Conservation (phyloP, 2,329 filamentous ascomycete species). For the Colletotrichum simmondsii region DNA sequence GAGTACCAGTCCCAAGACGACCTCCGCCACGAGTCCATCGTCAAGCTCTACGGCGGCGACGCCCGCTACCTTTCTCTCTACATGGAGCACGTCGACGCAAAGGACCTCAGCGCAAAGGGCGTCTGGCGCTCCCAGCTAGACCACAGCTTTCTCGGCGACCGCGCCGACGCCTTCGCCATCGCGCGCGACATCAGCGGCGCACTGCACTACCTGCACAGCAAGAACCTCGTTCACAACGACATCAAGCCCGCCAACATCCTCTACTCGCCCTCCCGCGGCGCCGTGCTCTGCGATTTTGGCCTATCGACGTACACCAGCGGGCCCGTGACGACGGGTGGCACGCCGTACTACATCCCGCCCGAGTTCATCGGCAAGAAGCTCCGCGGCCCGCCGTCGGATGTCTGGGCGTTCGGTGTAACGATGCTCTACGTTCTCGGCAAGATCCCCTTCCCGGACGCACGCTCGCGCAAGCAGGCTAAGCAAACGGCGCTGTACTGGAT, state of each 20-base stretch:
- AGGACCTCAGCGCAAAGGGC: slow-evolving; percentile 60
- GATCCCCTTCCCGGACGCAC: slow-evolving; percentile 65
- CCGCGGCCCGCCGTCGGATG: slow-evolving; percentile 65
- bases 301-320: slow-evolving; percentile 60
- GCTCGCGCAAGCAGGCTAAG: slow-evolving; percentile 56
- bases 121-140: slow-evolving; percentile 60
- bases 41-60: slow-evolving; percentile 68
- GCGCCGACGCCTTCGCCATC: slow-evolving; percentile 62
- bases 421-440: slow-evolving; percentile 70
- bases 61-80: slow-evolving; percentile 69
- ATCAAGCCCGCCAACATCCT: slow-evolving; percentile 72
- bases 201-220: slow-evolving; percentile 65
- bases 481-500: slow-evolving; percentile 66
- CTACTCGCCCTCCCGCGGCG: slow-evolving; percentile 67
- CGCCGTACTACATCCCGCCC: slow-evolving; percentile 70
- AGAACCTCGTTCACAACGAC: slow-evolving; percentile 68
- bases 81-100: slow-evolving; percentile 70
- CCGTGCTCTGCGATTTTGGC: slow-evolving; percentile 71
- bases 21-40: slow-evolving; percentile 67
- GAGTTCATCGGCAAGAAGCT: slow-evolving; percentile 68
- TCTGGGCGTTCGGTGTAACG: slow-evolving; percentile 69
- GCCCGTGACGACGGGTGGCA: slow-evolving; percentile 63
- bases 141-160: slow-evolving; percentile 62
- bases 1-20: slow-evolving; percentile 67
- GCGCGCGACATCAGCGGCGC: slow-evolving; percentile 65